Conservation (phyloP, 805 yeast species). For the Saccharomycopsis lassenensis region DNA sequence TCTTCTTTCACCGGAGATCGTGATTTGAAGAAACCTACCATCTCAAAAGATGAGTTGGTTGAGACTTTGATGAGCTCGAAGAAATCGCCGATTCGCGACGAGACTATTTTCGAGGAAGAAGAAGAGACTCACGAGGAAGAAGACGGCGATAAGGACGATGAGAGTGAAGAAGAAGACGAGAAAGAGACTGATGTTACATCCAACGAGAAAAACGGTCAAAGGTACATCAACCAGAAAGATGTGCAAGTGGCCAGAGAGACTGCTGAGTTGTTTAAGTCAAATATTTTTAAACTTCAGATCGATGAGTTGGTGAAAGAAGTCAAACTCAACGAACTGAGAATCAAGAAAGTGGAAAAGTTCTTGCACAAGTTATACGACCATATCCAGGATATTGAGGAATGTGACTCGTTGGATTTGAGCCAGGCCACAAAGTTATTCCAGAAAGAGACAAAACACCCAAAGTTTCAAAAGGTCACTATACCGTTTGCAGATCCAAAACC, state of each 20-base stretch:
- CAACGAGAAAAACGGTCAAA: conserved; percentile 3
- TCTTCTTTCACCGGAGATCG: conserved; percentile 1
- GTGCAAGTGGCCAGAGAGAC: conserved; percentile 89
- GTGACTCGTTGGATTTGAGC: conserved; percentile 38
- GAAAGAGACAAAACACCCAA: conserved; percentile 10
- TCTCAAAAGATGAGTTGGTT: conserved; percentile 4
- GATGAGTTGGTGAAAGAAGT: conserved; percentile 84
- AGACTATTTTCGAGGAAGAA: conserved; percentile 9
- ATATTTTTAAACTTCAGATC: conserved; percentile 88
- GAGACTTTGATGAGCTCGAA: no score
- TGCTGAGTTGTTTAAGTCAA: conserved; percentile 87
- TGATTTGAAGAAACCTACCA: conserved; percentile 2
- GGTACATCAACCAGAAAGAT: conserved; percentile 42
- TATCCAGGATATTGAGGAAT: conserved; percentile 52
- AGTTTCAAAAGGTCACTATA: conserved; percentile 41
- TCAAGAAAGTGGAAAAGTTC: conserved; percentile 55
- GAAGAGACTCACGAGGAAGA: conserved; percentile 10
- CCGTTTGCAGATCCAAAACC: conserved; percentile 94
- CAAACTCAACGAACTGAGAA: conserved; percentile 57
- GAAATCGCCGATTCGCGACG: no score
- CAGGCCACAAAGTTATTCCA: conserved; percentile 49
- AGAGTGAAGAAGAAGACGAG: conserved; percentile 15
- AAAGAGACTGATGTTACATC: background rate
- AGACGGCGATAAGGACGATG: conserved; percentile 20
- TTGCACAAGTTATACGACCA: conserved; percentile 63